These are phyloP conservation scores for Leucosporidium scottii DNA, from an alignment of 768 basidiomycete species.

Conservation along the genomic window DNA sequence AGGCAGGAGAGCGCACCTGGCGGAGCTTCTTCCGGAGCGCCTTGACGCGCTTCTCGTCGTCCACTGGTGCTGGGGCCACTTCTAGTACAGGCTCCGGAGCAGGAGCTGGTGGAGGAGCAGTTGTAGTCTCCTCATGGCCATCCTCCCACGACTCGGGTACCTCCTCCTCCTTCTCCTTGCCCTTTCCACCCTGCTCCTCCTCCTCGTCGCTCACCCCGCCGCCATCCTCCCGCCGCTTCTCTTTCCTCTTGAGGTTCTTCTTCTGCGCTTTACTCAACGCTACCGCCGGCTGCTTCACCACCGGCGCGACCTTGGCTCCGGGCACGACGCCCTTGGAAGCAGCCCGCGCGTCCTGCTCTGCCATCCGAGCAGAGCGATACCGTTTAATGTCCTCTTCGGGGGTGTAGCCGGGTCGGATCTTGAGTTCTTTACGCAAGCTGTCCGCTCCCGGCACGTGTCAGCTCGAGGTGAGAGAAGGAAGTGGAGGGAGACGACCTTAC, in stretches of 20 bases:
- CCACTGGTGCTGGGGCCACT: not conserved
- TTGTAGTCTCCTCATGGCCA: not conserved
- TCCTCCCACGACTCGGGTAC: slow-evolving; percentile 7
- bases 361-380: slow-evolving; percentile 4
- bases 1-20: not conserved
- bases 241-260: slow-evolving; percentile 13
- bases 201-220: not conserved
- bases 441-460: not conserved
- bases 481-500: slow-evolving; percentile 3
- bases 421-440: slow-evolving; percentile 24
- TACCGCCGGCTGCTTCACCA: no score
- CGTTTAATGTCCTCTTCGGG: slow-evolving; percentile 21
- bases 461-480: not conserved
- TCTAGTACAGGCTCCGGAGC: no score
- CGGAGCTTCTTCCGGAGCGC: slow-evolving; percentile 14
- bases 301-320: not conserved
- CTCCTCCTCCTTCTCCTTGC: not conserved
- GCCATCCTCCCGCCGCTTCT: not conserved
- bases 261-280: slow-evolving; percentile 6
- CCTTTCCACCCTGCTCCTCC: not conserved
- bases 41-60: slow-evolving; percentile 8
- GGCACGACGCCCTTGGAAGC: not conserved
- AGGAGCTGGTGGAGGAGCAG: not conserved
- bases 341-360: slow-evolving; percentile 5
- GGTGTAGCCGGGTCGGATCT: slow-evolving; percentile 27